These are phyloP conservation scores for Pleurotus eryngii DNA, from an alignment of 768 basidiomycete species.

Conservation along the genomic window DNA sequence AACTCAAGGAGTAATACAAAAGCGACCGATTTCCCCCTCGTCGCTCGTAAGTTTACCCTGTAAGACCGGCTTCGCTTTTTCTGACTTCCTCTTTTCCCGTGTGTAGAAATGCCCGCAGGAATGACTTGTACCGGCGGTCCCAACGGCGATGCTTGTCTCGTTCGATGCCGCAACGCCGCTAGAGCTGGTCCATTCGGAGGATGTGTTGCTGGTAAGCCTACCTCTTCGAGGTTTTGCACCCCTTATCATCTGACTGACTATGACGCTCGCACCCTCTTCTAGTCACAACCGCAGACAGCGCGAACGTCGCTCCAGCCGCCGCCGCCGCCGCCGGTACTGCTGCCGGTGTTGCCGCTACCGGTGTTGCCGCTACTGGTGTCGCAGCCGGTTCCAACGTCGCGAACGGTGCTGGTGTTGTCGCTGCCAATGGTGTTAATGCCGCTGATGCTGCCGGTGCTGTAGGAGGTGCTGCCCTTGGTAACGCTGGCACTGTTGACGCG, in stretches of 20 bases:
- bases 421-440: not conserved
- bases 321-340: not conserved
- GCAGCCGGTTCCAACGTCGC: no score
- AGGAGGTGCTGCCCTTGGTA: not conserved
- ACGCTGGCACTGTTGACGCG: not conserved
- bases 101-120: slow-evolving; percentile 26
- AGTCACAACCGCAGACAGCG: not conserved
- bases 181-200: slow-evolving; percentile 28
- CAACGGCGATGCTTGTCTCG: slow-evolving; percentile 26
- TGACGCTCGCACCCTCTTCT: not conserved
- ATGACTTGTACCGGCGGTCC: slow-evolving; percentile 32
- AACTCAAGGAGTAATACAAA: not conserved
- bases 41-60: not conserved
- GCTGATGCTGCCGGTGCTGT: not conserved
- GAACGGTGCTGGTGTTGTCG: not conserved
- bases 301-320: not conserved
- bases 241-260: not conserved
- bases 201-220: slow-evolving; percentile 17
- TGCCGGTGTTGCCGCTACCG: not conserved
- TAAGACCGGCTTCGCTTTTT: no score
- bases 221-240: not conserved
- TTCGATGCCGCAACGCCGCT: slow-evolving; percentile 31
- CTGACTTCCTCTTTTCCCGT: no score
- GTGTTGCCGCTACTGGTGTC: no score
- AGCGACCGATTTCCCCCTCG: slow-evolving; percentile 1